These are phyloP conservation scores for Globisporangium carolinianum DNA, from an alignment of 352 stramenopile species.

Conservation along the genomic window DNA sequence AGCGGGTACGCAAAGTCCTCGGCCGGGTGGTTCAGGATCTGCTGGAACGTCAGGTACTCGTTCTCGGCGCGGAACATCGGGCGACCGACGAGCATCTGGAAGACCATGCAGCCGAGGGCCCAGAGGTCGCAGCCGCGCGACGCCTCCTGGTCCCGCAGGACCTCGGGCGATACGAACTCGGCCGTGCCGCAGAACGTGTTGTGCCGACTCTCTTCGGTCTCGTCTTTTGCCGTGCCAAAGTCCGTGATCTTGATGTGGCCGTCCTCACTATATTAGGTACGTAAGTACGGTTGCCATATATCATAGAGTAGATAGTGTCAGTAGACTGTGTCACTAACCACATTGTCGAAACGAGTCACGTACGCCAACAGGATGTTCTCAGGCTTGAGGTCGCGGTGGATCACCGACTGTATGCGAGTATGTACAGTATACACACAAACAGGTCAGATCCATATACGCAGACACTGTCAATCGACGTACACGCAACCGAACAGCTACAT, in stretches of 20 bases:
- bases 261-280: conserved; percentile 26
- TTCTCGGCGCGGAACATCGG: conserved; percentile 87
- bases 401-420: conserved; percentile 59
- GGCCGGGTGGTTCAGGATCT: conserved; percentile 80
- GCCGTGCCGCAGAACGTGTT: conserved; percentile 90
- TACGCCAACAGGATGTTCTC: conserved; percentile 85
- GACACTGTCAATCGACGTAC: too few species aligned
- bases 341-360: background rate
- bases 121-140: conserved; percentile 85
- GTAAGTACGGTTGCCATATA: background rate
- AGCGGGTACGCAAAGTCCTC: conserved; percentile 72
- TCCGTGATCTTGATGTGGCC: conserved; percentile 89
- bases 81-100: conserved; percentile 80
- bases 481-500: background rate
- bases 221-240: conserved; percentile 85
- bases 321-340: too few species aligned
- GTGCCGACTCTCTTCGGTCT: conserved; percentile 70
- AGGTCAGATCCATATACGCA: too few species aligned
- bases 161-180: conserved; percentile 90
- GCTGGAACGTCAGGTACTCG: conserved; percentile 89
- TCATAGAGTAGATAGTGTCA: too few species aligned
- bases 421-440: too few species aligned
- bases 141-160: conserved; percentile 79
- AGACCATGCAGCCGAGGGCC: conserved; percentile 89
- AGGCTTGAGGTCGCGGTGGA: conserved; percentile 94